Percentiles rank a stretch among this genome's conserved stretches.
phyloP scores from a whole-genome alignment of 1,284 basidiomycete genomes.

The Anthracocystis setariae region DNA sequence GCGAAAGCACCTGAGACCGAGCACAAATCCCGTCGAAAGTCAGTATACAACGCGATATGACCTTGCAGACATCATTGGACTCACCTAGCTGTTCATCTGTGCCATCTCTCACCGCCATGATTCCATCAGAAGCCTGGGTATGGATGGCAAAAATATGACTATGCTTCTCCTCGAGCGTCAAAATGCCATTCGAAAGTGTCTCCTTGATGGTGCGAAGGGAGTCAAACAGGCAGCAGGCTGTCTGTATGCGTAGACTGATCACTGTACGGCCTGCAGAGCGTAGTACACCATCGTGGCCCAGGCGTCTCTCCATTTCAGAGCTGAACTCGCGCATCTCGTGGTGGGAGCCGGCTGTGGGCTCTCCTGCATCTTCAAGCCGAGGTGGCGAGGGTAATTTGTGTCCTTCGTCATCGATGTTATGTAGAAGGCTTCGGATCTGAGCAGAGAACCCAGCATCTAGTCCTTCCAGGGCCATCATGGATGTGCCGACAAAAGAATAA shows the following conservation, averaged over 20 bases:
- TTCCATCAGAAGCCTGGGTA: background rate
- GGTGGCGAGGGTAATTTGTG: constrained; percentile 4
- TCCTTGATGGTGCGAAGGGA: constrained; percentile 6
- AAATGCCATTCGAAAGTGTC: background rate
- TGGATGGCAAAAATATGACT: background rate
- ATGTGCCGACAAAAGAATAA: constrained; percentile 13
- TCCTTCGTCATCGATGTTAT: constrained; percentile 18
- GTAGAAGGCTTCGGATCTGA: background rate
- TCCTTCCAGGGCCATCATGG: constrained; percentile 3
- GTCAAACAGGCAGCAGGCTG: constrained; percentile 5
- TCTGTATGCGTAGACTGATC: constrained; percentile 9
- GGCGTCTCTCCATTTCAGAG: constrained; percentile 6
- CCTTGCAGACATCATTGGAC: background rate
- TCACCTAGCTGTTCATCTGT: constrained; percentile 12
- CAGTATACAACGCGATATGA: background rate
- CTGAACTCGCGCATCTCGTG: constrained; percentile 20
- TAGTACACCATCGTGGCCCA: constrained; percentile 18
- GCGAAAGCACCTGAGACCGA: constrained; percentile 6
- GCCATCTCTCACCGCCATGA: constrained; percentile 10
- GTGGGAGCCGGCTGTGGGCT: background rate
- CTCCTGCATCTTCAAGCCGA: constrained; percentile 11
- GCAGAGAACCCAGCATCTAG: constrained; percentile 1
- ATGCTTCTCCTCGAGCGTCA: constrained; percentile 10
- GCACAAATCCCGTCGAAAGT: background rate
- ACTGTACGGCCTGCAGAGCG: constrained; percentile 25